Conservation (phyloP, 352 stramenopile genomes). For the Globisporangium alternatum region DNA sequence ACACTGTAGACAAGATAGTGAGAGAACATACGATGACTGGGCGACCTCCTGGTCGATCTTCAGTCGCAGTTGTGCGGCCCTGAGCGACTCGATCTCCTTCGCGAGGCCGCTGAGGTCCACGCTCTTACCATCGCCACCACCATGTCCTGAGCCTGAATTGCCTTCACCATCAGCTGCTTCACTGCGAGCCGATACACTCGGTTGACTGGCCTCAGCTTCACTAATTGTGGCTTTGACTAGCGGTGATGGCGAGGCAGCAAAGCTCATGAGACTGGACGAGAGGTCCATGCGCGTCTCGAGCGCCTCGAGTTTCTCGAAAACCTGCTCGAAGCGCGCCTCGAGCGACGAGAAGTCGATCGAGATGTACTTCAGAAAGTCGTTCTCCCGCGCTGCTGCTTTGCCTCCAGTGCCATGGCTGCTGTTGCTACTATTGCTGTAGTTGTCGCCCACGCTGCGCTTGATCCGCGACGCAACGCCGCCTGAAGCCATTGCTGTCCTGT, state of each 20-base stretch:
- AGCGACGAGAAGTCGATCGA: slow-evolving; percentile 46
- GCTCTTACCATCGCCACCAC: slow-evolving; percentile 10
- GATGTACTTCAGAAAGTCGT: slow-evolving; percentile 44
- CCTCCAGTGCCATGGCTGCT: background rate
- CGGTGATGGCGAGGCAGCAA: background rate
- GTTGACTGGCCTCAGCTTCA: background rate
- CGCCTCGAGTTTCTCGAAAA: slow-evolving; percentile 41
- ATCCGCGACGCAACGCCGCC: background rate
- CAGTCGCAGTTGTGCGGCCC: slow-evolving; percentile 48
- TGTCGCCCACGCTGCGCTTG: background rate
- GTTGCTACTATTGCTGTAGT: background rate
- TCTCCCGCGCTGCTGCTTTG: slow-evolving; percentile 14
- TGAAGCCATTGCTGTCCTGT: background rate
- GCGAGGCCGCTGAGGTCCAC: slow-evolving; percentile 27
- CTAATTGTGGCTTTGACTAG: background rate
- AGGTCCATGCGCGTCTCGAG: slow-evolving; percentile 27
- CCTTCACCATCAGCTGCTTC: background rate
- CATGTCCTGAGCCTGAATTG: background rate
- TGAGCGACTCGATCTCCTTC: slow-evolving; percentile 51
- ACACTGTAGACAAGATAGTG: background rate
- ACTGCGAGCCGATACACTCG: slow-evolving; percentile 1
- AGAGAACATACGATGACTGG: slow-evolving; percentile 24
- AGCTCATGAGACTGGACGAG: background rate
- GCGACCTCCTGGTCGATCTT: slow-evolving; percentile 59
- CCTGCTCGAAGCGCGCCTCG: slow-evolving; percentile 46